phyloP scores from a whole-genome alignment of 768 basidiomycete genomes.

The Kwoniella mangroviensis region DNA sequence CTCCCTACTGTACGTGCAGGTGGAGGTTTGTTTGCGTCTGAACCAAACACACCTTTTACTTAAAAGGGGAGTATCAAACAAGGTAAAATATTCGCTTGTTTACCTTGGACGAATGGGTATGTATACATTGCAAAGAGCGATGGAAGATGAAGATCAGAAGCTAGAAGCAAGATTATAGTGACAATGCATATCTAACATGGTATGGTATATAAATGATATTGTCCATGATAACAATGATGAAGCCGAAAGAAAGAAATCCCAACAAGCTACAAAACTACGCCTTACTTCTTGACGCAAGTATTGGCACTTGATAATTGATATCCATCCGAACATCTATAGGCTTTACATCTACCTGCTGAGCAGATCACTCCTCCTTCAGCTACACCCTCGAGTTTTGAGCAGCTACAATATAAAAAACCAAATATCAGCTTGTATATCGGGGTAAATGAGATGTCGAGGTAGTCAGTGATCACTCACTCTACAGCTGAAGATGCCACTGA shows the following conservation, averaged over 20 bases:
- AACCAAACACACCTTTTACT: constrained; percentile 6
- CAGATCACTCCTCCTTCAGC: constrained; percentile 23
- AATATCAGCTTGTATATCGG: not conserved
- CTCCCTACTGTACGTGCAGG: not conserved
- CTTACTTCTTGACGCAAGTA: constrained; percentile 15
- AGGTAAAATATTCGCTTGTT: no score
- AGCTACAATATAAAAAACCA: constrained; percentile 7
- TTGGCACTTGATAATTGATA: constrained; percentile 13
- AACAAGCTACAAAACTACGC: not conserved
- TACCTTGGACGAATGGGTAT: not conserved
- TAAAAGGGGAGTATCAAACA: not conserved
- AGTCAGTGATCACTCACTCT: constrained; percentile 5
- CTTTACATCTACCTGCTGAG: constrained; percentile 19
- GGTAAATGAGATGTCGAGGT: no score
- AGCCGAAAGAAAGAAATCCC: not conserved
- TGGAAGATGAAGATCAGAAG: not conserved
- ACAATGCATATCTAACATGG: not conserved
- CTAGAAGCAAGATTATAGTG: not conserved
- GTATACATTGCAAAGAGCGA: not conserved
- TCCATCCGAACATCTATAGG: constrained; percentile 22
- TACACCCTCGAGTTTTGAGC: constrained; percentile 21
- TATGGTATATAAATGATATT: not conserved
- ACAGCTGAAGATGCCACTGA: constrained; percentile 12
- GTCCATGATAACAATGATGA: not conserved
- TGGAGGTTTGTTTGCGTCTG: constrained; percentile 10